Percentiles rank a stretch among this genome's conserved stretches.
phyloP scores from a whole-genome alignment of 2,329 filamentous ascomycete genomes.

The Fusarium hainanense region DNA sequence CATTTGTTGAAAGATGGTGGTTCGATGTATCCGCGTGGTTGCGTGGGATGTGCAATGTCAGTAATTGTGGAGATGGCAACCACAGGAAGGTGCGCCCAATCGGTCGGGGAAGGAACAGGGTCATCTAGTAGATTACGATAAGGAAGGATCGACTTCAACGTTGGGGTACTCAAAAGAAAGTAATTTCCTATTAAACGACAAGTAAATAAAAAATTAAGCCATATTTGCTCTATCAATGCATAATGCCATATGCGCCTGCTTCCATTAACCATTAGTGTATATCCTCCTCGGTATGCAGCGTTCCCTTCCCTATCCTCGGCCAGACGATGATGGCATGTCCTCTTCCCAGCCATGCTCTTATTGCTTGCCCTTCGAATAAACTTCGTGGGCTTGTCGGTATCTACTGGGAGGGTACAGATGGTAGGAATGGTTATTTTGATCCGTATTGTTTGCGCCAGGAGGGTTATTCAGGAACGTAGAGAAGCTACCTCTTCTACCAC shows the following conservation, averaged over 20 bases:
- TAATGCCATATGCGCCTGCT: neutral
- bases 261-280: neutral
- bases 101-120: neutral
- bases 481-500: neutral
- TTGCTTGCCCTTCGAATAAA: neutral
- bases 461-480: neutral
- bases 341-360: neutral
- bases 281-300: neutral
- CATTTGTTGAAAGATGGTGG: neutral
- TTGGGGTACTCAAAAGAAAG: neutral
- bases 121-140: neutral
- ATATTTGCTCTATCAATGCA: neutral
- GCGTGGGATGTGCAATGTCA: neutral
- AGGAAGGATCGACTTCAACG: neutral
- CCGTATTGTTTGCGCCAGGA: neutral
- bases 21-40: neutral
- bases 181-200: neutral
- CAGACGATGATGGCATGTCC: neutral
- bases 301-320: neutral
- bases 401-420: neutral
- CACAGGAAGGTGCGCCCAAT: neutral
- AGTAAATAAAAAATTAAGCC: neutral
- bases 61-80: slow-evolving; percentile 3
- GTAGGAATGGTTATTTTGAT: neutral
- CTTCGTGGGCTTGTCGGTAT: neutral